Base-by-base conservation (phyloP, 495 filamentous ascomycete genomes). In the Penicillium fimorum region DNA sequence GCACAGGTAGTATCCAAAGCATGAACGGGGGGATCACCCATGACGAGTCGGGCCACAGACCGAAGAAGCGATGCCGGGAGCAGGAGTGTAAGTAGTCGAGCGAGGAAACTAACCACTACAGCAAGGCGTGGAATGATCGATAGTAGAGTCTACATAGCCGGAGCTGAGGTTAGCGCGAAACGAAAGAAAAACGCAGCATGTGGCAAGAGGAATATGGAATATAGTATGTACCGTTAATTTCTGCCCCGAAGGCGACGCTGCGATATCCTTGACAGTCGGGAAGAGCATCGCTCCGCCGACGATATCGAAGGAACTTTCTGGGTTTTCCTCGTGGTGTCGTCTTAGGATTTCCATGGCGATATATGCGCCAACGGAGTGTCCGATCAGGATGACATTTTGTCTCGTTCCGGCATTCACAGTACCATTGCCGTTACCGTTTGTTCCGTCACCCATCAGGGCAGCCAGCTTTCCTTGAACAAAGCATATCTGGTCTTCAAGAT, bases 301-400 rank as follows among this genome's bases (percentile, higher is more conserved):
- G 64, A 87, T 69, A 56, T 82, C 76, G 43, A 79, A 78, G 22
- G 70, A 56, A 49, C 20, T 47, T 46, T 59, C 37, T 41, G 62
- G 22, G 10, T 4, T 44, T 17, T 49, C 54, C 49, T 76, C 65
- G 11, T 72, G 65, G 42, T 84, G 79, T 17, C 81, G 75, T 35
- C 84, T 72, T 27, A 90, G 76, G 8, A 90, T 67, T 70, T 94
- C 90, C 59, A 92, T 78, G n/a, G 82, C 69, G 9, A 96, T 87
- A 66, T 89, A 95, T 0, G 83, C 72, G 22, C 91, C 91, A 2
- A 96, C 88, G 0, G 90, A 93, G 66, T 96, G 91, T 1, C 89
- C 91, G 27, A 95, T 83, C 6, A 97, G 75, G 22, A 96, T 80
- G 3, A 96, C 80, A 38, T 81, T 80, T 37, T 64, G 66, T 53